Percentiles rank a stretch among this genome's conserved stretches.
Conservation (phyloP, 2,329 filamentous ascomycete genomes). For the Fulvia fulva region DNA sequence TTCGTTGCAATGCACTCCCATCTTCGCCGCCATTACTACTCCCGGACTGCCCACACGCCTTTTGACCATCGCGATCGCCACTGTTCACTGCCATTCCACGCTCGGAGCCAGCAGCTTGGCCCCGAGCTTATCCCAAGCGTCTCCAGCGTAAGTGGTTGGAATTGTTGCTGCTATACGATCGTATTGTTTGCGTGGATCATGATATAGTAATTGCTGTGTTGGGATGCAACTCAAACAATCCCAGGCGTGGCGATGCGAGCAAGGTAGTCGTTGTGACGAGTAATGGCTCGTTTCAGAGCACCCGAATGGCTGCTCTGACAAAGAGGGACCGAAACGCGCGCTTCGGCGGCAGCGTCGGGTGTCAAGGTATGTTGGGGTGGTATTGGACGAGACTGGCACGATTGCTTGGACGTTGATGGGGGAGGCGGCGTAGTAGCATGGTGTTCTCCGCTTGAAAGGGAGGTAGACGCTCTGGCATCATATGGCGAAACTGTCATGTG, state of each 20-base stretch:
- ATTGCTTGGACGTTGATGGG: not conserved
- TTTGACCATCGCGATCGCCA: constrained; percentile 18
- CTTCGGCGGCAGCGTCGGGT: not conserved
- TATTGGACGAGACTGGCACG: not conserved
- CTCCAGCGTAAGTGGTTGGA: not conserved
- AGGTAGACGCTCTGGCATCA: not conserved
- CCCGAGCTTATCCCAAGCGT: constrained; percentile 16
- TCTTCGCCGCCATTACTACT: constrained; percentile 7
- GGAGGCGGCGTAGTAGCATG: not conserved
- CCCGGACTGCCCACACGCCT: constrained; percentile 14
- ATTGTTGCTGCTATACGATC: not conserved
- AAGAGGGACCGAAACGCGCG: not conserved
- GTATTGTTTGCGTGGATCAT: not conserved
- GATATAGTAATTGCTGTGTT: not conserved
- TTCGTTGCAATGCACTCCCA: constrained; percentile 4
- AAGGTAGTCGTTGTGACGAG: not conserved
- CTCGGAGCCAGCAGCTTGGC: constrained; percentile 22
- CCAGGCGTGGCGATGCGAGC: not conserved
- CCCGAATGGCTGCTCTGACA: not conserved
- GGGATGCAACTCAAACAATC: not conserved
- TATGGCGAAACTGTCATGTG: not conserved
- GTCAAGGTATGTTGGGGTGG: not conserved
- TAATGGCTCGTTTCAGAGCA: not conserved
- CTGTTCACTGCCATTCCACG: constrained; percentile 25
- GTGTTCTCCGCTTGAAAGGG: not conserved